A percentile compares a stretch with the other conserved stretches of the same genome.
Conservation (phyloP, 495 filamentous ascomycete species). For the Parathielavia appendiculata region DNA sequence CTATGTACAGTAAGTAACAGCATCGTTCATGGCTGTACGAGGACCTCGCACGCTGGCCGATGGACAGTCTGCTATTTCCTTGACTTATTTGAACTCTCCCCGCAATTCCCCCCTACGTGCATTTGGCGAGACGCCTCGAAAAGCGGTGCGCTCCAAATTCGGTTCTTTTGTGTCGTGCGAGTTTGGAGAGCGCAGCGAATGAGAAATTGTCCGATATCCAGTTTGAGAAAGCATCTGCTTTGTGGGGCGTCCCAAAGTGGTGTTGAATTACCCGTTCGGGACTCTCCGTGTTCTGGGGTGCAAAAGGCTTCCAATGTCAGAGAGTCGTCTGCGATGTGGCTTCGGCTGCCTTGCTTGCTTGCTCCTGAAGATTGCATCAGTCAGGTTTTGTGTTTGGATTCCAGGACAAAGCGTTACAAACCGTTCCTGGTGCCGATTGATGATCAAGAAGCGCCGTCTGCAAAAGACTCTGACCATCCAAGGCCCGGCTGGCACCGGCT, state of each 20-base stretch:
- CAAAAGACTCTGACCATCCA: not conserved
- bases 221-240: conserved; percentile 23
- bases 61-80: too few relatives aligned
- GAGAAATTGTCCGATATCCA: conserved; percentile 36
- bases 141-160: not conserved
- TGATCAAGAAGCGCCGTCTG: conserved; percentile 13
- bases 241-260: not conserved
- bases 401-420: conserved; percentile 5
- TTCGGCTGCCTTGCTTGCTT: not conserved
- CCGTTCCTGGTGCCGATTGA: not conserved
- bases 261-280: not conserved
- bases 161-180: not conserved
- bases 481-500: not conserved
- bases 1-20: conserved; percentile 37
- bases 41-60: too few relatives aligned
- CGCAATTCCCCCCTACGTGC: too few relatives aligned
- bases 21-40: conserved; percentile 15
- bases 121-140: not conserved
- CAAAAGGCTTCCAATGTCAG: not conserved
- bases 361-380: not conserved
- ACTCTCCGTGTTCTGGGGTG: not conserved
- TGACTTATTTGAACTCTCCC: not conserved
- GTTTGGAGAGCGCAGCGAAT: conserved; percentile 26
- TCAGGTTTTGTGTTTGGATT: not conserved
- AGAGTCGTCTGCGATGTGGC: not conserved